A percentile compares a stretch with the other conserved stretches of the same genome.
Evolutionary conservation across 1,139 yeast genomes (phyloP).

Genomic region (Suhomyces wounanorum): DNA sequence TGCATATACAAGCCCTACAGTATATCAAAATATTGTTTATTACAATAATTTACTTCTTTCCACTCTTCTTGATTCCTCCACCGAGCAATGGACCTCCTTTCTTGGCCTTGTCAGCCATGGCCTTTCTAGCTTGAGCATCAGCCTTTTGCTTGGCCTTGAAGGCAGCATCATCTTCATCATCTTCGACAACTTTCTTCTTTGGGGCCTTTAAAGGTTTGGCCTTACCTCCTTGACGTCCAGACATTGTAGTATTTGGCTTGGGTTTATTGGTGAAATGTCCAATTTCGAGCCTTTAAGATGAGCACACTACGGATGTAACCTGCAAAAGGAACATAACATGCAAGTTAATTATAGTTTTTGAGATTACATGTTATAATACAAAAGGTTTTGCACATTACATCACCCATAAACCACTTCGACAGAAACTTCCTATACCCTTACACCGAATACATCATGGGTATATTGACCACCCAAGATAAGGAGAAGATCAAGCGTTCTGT

Average conservation of each 20-base stretch:
- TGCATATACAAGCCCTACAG: background rate
- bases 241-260: constrained; percentile 38
- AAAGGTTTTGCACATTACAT: background rate
- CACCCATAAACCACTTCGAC: background rate
- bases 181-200: constrained; percentile 72
- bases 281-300: background rate
- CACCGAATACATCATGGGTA: constrained; percentile 44
- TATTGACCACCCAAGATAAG: constrained; percentile 70
- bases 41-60: constrained; percentile 48
- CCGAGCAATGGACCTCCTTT: constrained; percentile 90
- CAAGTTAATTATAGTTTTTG: background rate
- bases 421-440: background rate
- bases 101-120: constrained; percentile 82
- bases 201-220: constrained; percentile 70
- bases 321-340: background rate
- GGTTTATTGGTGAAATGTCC: background rate
- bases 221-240: constrained; percentile 77
- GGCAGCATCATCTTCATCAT: constrained; percentile 86
- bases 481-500: constrained; percentile 85
- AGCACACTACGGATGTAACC: background rate
- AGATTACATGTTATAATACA: background rate
- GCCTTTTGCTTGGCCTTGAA: constrained; percentile 94
- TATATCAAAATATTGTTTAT: background rate
- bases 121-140: constrained; percentile 90
- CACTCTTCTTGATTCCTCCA: constrained; percentile 94